Percentiles rank a stretch among this genome's conserved stretches.
Evolutionary conservation across 1,284 basidiomycete genomes (phyloP).

Genomic region (Chiua sp.): DNA sequence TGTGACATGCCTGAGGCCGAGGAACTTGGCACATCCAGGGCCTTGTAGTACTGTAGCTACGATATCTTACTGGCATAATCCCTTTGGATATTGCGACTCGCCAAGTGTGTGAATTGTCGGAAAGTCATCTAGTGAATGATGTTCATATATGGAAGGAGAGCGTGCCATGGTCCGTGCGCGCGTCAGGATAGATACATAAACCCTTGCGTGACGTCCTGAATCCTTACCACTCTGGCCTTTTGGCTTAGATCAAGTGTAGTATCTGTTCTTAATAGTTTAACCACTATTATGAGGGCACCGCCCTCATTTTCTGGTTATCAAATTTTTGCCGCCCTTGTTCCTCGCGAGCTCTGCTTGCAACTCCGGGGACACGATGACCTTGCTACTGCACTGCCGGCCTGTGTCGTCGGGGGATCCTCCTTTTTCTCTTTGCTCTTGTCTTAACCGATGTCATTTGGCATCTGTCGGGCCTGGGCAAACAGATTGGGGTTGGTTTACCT

Average conservation of each 20-base stretch:
- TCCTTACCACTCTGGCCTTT: constrained; percentile 18
- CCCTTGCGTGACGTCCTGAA: background rate
- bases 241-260: constrained; percentile 96
- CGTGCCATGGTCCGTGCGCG: constrained; percentile 25
- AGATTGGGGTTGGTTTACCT: background rate
- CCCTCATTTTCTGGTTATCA: constrained; percentile 39
- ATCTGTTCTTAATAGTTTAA: constrained; percentile 47
- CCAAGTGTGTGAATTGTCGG: no score
- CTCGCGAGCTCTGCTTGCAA: constrained; percentile 41
- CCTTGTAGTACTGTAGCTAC: constrained; percentile 33
- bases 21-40: constrained; percentile 10
- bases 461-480: constrained; percentile 5
- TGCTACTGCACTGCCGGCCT: constrained; percentile 37
- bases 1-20: constrained; percentile 25
- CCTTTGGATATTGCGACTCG: constrained; percentile 29
- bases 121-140: no score
- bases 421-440: constrained; percentile 24
- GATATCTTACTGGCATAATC: constrained; percentile 31
- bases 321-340: constrained; percentile 39
- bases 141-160: background rate
- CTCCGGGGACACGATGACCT: constrained; percentile 39
- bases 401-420: constrained; percentile 38
- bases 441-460: constrained; percentile 4
- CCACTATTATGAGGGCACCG: constrained; percentile 42
- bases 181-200: constrained; percentile 14